These are phyloP conservation scores for Chaetomium cochliodes DNA, from an alignment of 495 filamentous ascomycete genomes.

Conservation along the genomic window DNA sequence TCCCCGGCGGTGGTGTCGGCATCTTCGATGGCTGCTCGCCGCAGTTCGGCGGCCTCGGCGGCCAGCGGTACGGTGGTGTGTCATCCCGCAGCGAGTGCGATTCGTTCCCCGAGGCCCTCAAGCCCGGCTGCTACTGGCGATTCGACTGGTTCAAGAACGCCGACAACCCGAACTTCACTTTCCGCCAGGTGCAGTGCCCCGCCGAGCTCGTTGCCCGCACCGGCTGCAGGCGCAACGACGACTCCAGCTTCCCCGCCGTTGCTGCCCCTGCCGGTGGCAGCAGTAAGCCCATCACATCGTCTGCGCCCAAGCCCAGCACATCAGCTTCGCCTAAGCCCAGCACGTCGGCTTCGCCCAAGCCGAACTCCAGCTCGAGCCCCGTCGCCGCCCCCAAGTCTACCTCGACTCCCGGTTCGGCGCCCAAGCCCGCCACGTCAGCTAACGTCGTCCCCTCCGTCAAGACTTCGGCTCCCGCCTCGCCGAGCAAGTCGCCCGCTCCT, in stretches of 20 bases:
- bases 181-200: conserved; percentile 55
- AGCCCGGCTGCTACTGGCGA: conserved; percentile 56
- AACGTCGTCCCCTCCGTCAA: conserved; percentile 7
- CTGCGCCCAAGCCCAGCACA: no score
- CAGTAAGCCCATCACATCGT: not conserved
- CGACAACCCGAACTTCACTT: conserved; percentile 56
- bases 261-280: conserved; percentile 19
- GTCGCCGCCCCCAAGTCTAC: not conserved
- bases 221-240: conserved; percentile 46
- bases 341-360: not conserved
- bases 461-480: not conserved
- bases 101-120: conserved; percentile 49
- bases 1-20: conserved; percentile 60
- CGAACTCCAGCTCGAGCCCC: conserved; percentile 15
- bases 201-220: conserved; percentile 50
- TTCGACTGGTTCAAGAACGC: conserved; percentile 60
- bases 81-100: conserved; percentile 48
- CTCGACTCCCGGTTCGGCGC: conserved; percentile 28
- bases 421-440: conserved; percentile 19
- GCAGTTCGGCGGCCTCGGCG: conserved; percentile 56
- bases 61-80: conserved; percentile 56
- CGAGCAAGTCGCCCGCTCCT: not conserved
- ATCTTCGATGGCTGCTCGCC: conserved; percentile 53
- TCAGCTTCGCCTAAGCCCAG: no score
- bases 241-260: conserved; percentile 35